Base-by-base conservation (phyloP, 179 eudicot genomes). In the Nepenthes alata region DNA sequence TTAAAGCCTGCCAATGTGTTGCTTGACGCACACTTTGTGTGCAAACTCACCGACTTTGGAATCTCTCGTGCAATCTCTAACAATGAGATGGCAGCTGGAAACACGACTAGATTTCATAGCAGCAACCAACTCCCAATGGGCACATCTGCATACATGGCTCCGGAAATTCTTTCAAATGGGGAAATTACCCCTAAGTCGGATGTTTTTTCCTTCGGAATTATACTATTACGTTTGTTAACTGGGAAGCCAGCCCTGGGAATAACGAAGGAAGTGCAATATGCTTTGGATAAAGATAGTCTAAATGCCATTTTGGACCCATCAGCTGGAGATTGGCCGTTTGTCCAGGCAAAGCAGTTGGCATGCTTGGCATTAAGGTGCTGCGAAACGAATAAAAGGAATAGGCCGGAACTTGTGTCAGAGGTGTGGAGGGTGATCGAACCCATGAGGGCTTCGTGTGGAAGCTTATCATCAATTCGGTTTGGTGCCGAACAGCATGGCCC, bases 321-420 rank as follows among this genome's bases (percentile, higher is more conserved):
- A 16, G 97, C 96, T 63, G 96, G 97, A 38, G 87, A 91, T 49
- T 91, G 97, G 97, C 96, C 96, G 2, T 84, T 86, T 69, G 74
- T 91, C 35, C 87, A 79, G 47, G 96, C 96, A 13, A 71, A 80
- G 63, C 96, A 91, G 72, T 72, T 91, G 78, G 95, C 91, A 67
- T 75, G 70, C 59, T 56, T 86, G 53, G 96, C 84, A 13, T 49
- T 91, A 66, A 70, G 85, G 68, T 91, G 97, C 61, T 82, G 89
- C 65, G 87, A 83, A 58, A 38, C 59, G 73, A 65, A 64, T 53
- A 61, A 77, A 5, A 79, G 60, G 38, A 47, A 55, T 39, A 67
- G 96, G 9, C 96, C 97, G 0, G 91, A 88, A 35, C 87, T 91
- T 59, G 78, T 61, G 35, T 61, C 80, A 0, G 97, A 91, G 56